Percentiles rank a stretch among this genome's conserved stretches.
These are phyloP conservation scores for Ophiocordyceps polyrhachis-furcata DNA, from an alignment of 2,329 filamentous ascomycete genomes.

Conservation along the genomic window DNA sequence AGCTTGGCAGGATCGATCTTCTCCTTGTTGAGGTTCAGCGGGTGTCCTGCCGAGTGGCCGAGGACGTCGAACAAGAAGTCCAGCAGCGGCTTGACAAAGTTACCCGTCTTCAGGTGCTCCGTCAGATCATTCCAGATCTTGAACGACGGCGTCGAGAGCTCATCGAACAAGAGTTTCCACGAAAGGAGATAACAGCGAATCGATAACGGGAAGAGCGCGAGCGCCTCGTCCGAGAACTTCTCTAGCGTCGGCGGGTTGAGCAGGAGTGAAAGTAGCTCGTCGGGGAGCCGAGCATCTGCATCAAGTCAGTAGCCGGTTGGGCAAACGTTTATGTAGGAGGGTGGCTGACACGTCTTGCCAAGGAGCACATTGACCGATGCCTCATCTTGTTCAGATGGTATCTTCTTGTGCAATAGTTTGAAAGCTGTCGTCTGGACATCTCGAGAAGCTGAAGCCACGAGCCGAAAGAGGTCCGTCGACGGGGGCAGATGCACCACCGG, in stretches of 20 bases:
- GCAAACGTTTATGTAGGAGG: neutral
- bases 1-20: conserved; percentile 40
- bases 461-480: conserved; percentile 49
- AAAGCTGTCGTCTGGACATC: conserved; percentile 68
- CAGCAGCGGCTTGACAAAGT: conserved; percentile 50
- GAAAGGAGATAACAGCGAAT: conserved; percentile 70
- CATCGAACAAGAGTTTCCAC: conserved; percentile 81
- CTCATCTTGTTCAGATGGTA: conserved; percentile 62
- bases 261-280: conserved; percentile 69
- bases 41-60: conserved; percentile 54
- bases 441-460: conserved; percentile 58
- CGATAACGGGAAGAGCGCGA: conserved; percentile 48
- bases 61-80: conserved; percentile 72
- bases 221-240: conserved; percentile 43
- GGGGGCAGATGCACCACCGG: conserved; percentile 43
- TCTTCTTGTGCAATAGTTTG: conserved; percentile 57
- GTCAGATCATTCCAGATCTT: conserved; percentile 70
- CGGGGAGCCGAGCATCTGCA: conserved; percentile 49
- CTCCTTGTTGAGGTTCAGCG: conserved; percentile 54
- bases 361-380: conserved; percentile 60
- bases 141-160: conserved; percentile 59
- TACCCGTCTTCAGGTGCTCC: conserved; percentile 56
- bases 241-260: conserved; percentile 58
- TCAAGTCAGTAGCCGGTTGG: neutral
- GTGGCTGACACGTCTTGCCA: conserved; percentile 38